These are phyloP conservation scores for Ceratobasidium sp. DNA, from an alignment of 1,284 basidiomycete species.

Conservation along the genomic window DNA sequence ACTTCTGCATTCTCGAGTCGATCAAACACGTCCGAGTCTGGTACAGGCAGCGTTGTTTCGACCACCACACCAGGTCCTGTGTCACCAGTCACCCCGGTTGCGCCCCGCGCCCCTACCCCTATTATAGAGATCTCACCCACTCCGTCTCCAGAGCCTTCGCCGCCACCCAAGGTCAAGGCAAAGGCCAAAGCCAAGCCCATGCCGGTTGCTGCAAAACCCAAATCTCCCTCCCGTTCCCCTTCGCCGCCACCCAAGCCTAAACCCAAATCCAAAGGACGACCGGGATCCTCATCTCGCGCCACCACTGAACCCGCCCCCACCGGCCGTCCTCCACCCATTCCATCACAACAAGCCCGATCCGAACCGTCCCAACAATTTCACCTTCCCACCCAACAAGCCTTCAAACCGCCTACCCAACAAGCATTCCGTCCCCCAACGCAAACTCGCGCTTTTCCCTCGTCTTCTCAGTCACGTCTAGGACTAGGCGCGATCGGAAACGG, in stretches of 20 bases:
- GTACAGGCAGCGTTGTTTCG: background rate
- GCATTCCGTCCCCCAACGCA: conserved; percentile 1
- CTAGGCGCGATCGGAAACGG: conserved; percentile 5
- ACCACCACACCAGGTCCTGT: background rate
- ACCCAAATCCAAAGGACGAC: no score
- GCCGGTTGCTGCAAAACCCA: background rate
- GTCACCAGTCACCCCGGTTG: conserved; percentile 11
- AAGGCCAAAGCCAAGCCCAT: background rate
- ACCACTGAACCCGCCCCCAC: background rate
- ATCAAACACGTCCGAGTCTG: conserved; percentile 8
- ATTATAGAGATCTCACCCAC: conserved; percentile 20
- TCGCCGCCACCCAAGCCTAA: background rate
- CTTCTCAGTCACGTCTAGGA: conserved; percentile 26
- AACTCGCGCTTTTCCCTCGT: background rate
- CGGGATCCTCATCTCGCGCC: background rate
- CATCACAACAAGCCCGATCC: background rate
- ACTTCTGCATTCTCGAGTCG: conserved; percentile 15
- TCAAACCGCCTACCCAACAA: background rate
- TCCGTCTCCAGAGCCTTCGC: background rate
- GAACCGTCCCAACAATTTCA: conserved; percentile 16
- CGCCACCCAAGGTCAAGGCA: background rate
- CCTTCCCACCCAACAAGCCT: background rate
- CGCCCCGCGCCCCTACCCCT: background rate
- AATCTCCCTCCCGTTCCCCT: conserved; percentile 1
- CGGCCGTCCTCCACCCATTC: background rate